Evolutionary conservation across 2,329 filamentous ascomycete genomes (phyloP), one percentile per base, ranked within the genome.

Genomic region (Exserohilum turcica): DNA sequence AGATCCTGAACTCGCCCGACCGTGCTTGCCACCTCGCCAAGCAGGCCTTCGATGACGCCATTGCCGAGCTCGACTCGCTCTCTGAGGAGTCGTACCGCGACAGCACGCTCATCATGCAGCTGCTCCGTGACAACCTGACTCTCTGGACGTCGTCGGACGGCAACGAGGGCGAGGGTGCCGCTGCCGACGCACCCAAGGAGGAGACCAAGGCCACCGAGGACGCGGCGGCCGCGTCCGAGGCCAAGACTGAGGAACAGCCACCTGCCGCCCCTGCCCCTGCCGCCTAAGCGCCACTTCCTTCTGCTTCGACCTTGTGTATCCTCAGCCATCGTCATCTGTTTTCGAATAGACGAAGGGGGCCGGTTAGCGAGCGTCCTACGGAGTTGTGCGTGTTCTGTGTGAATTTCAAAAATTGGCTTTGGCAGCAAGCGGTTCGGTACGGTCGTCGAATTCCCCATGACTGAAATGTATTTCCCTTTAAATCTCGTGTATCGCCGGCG

Each of bases 41-140:
- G 87, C 93, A 97, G 84, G 93, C 94, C 44, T 97, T 97, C 75
- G 93, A 97, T 77, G 93, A 97, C 78, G 93, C 93, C 73, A 97
- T 97, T 77, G 93, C 93, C 74, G 92, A 97, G 87, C 91, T 97
- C 70, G 93, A 97, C 84, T 96, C 92, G 45, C 85, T 97, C 64
- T 96, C 91, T 56, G 93, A 97, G 84, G 93, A 97, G 83, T 96
- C 91, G 56, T 97, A 97, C 89, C 91, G 92, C 75, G 93, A 97
- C 82, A 96, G 92, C 86, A 97, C 93, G 56, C 86, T 97, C 71
- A 97, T 97, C 84, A 97, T 97, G 93, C 93, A 97, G 85, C 86
- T 97, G 60, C 89, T 97, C 77, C 91, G 93, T 76, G 93, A 97
- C 84, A 97, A 97, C 85, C 85, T 97, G 63, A 97, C 92, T 65